phyloP scores from a whole-genome alignment of 2,329 filamentous ascomycete species.

The Ceratocystis colombiana region DNA sequence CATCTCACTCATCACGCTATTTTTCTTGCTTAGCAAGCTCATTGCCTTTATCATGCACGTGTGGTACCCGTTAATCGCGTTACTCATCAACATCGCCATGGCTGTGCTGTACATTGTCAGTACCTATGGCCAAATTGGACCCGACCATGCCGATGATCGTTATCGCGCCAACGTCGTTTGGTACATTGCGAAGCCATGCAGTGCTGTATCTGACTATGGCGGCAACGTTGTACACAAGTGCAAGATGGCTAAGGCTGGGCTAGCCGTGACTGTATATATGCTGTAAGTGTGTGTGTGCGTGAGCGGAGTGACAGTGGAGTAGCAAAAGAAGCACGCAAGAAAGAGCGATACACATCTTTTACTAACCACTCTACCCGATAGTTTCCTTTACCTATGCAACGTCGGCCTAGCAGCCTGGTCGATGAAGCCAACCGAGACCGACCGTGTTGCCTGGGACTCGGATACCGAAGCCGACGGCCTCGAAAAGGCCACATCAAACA shows the following conservation, averaged over 20 bases:
- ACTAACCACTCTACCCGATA: conserved; percentile 8
- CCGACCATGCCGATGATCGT: conserved; percentile 57
- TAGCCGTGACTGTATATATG: conserved; percentile 56
- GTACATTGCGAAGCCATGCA: conserved; percentile 64
- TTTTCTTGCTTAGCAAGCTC: conserved; percentile 62
- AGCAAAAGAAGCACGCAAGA: too few relatives aligned
- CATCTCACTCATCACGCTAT: conserved; percentile 64
- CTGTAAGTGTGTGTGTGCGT: conserved; percentile 43
- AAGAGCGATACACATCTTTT: not conserved
- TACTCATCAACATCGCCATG: conserved; percentile 48
- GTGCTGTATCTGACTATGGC: conserved; percentile 20
- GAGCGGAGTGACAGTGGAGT: too few relatives aligned
- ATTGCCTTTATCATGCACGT: conserved; percentile 60
- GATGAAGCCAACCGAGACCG: conserved; percentile 46
- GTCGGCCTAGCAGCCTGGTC: conserved; percentile 47
- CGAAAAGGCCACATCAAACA: conserved; percentile 29
- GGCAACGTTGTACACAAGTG: conserved; percentile 49
- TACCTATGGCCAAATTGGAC: conserved; percentile 60
- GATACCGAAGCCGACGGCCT: conserved; percentile 37
- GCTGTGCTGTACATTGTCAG: conserved; percentile 54
- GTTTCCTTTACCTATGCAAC: conserved; percentile 22
- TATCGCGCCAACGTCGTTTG: conserved; percentile 56
- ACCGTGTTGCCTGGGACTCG: conserved; percentile 36
- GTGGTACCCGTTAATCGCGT: conserved; percentile 56
- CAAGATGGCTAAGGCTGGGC: conserved; percentile 55